These are phyloP conservation scores for Strigomonas culicis DNA, from an alignment of 208 protist species.

Conservation along the genomic window DNA sequence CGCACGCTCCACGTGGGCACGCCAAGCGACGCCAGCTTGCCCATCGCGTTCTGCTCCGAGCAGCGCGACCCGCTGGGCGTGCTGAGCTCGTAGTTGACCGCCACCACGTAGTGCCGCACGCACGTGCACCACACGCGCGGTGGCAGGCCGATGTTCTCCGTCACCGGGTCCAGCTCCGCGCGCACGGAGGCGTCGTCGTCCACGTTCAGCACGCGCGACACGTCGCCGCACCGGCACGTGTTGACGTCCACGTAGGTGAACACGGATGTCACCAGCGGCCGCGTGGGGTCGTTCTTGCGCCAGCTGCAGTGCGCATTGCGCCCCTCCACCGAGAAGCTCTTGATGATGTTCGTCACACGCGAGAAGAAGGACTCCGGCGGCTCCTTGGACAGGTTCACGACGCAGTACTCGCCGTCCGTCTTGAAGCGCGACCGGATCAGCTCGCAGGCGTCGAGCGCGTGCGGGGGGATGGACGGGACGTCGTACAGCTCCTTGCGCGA, in stretches of 20 bases:
- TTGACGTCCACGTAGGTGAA: slow-evolving; percentile 82
- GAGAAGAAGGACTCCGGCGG: slow-evolving; percentile 47
- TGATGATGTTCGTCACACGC: slow-evolving; percentile 37
- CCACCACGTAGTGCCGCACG: slow-evolving; percentile 54
- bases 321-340: slow-evolving; percentile 22
- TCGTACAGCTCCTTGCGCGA: slow-evolving; percentile 42
- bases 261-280: slow-evolving; percentile 79
- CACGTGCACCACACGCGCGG: slow-evolving; percentile 74
- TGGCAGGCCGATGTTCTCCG: slow-evolving; percentile 30
- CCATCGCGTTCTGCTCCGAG: slow-evolving; percentile 89
- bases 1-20: slow-evolving; percentile 74
- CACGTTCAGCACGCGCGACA: not conserved
- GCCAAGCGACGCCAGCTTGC: slow-evolving; percentile 71
- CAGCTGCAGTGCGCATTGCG: slow-evolving; percentile 76
- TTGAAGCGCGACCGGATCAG: slow-evolving; percentile 64
- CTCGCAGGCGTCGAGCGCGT: slow-evolving; percentile 65
- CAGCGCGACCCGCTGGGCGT: slow-evolving; percentile 88
- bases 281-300: slow-evolving; percentile 78
- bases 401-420: slow-evolving; percentile 51
- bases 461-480: slow-evolving; percentile 28
- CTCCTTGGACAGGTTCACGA: slow-evolving; percentile 59
- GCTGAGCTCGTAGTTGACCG: slow-evolving; percentile 90
- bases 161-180: slow-evolving; percentile 10
- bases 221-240: slow-evolving; percentile 39
- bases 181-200: slow-evolving; percentile 10